phyloP scores from a whole-genome alignment of 495 filamentous ascomycete species.

The Aspergillus nidulans region DNA sequence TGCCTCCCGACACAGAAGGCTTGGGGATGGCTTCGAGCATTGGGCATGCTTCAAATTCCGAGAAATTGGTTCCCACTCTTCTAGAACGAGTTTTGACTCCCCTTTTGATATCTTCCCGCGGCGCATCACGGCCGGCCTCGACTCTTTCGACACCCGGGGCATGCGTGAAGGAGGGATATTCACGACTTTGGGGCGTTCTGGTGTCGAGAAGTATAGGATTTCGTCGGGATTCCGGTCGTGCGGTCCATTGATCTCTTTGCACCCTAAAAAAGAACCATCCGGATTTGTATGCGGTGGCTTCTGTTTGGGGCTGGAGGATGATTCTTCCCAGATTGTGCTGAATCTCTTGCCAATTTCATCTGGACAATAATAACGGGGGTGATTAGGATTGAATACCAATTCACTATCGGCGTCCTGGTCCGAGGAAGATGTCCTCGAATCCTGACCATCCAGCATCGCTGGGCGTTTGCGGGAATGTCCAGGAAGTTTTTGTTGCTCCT shows the following conservation, averaged over 20 bases:
- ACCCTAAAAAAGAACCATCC: slow-evolving; percentile 47
- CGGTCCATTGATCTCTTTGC: slow-evolving; percentile 39
- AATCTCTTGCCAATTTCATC: slow-evolving; percentile 41
- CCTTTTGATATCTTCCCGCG: slow-evolving; percentile 13
- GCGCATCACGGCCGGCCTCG: slow-evolving; percentile 12
- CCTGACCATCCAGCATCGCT: slow-evolving; percentile 19
- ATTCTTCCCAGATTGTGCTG: slow-evolving; percentile 40
- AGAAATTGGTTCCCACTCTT: slow-evolving; percentile 34
- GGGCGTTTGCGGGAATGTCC: slow-evolving; percentile 10
- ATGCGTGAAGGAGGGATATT: slow-evolving; percentile 18
- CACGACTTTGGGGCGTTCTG: slow-evolving; percentile 27
- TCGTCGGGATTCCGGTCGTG: slow-evolving; percentile 39
- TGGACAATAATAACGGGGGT: slow-evolving; percentile 35
- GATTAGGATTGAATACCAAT: background rate
- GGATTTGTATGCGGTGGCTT: slow-evolving; percentile 19
- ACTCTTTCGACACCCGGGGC: slow-evolving; percentile 25
- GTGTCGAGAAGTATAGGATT: slow-evolving; percentile 35
- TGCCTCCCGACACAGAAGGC: slow-evolving; percentile 29
- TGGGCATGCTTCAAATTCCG: slow-evolving; percentile 43
- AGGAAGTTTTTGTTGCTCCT: slow-evolving; percentile 11
- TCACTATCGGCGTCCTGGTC: slow-evolving; percentile 11
- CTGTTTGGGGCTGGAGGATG: slow-evolving; percentile 24
- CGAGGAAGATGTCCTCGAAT: slow-evolving; percentile 13
- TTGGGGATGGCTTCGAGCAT: slow-evolving; percentile 35
- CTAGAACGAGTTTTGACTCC: slow-evolving; percentile 22